Evolutionary conservation across 371 early-diverging fungal species (phyloP), one percentile per base, ranked within the genome.

Genomic region (Mucor saturninus): DNA sequence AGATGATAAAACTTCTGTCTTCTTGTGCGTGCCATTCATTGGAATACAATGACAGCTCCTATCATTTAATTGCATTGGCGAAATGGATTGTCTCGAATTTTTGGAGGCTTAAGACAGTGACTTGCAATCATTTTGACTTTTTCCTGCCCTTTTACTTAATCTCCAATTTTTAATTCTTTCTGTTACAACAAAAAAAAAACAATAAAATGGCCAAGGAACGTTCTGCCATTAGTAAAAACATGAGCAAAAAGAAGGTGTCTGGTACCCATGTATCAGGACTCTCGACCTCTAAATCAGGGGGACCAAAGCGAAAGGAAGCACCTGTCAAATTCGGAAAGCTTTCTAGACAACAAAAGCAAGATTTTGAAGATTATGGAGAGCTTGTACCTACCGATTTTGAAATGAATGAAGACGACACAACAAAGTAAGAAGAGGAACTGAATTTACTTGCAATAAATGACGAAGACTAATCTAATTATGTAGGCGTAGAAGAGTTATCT

Each of bases 361-460:
- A 83, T 69, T 76, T 89, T 54, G 84, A 87, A 46, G 89, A 89
- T 43, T 89, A 89, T 63, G 89, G 89, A 56, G 85, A 89, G 62
- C 75, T 89, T 13, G 87, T 86, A n/a, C 89, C 89, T 5, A 75
- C 77, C 30, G 84, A 83, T 21, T 83, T 84, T 40, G 84, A 60
- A 21, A 69, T 73, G 13, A 71, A 74, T 28, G 67, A 65, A 40
- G 73, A 62, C 39, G 72, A 63, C 26, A 42, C 35, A 9, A 32
- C 54, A 43, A 71, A 71, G 64, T 63, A 58, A 48, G 26, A 29
- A 11, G 30, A 11, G 3, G 38, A 3, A 29, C 3, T 21, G 29
- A 6, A 3, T 4, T 29, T 21, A 21, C 21, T 21, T 21, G 21
- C 21, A 21, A 21, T 21, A 21, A 21, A 21, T 21, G 21, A 21